A percentile compares a stretch with the other conserved stretches of the same genome.
These are phyloP conservation scores for Penicillium canariense DNA, from an alignment of 495 filamentous ascomycete genomes.

Conservation along the genomic window DNA sequence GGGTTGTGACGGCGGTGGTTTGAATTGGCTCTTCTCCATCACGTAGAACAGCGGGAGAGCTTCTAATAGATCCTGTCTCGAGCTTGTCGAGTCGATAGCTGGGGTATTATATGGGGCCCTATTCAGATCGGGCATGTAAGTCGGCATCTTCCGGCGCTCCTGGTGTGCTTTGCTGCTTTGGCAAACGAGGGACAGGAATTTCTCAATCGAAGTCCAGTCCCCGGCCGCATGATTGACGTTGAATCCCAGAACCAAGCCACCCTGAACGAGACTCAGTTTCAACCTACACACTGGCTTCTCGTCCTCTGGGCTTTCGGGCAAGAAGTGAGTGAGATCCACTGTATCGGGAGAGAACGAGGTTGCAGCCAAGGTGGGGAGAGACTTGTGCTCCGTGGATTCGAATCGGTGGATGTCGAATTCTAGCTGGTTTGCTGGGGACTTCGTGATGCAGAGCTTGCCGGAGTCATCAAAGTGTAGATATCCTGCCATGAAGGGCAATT, in stretches of 20 bases:
- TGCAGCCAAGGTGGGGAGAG: slow-evolving; percentile 14
- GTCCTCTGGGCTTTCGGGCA: slow-evolving; percentile 9
- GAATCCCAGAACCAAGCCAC: slow-evolving; percentile 23
- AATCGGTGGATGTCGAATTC: slow-evolving; percentile 17
- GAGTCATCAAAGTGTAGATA: slow-evolving; percentile 12
- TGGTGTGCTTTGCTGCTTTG: slow-evolving; percentile 21
- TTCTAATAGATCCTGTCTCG: slow-evolving; percentile 12
- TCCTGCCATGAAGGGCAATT: slow-evolving; percentile 27
- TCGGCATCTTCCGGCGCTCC: slow-evolving; percentile 13
- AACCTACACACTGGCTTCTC: slow-evolving; percentile 20
- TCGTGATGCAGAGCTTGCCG: slow-evolving; percentile 20
- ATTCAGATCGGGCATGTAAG: slow-evolving; percentile 21
- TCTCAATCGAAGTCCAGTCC: slow-evolving; percentile 29
- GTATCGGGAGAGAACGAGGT: slow-evolving; percentile 17
- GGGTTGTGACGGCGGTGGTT: slow-evolving; percentile 6
- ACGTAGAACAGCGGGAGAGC: slow-evolving; percentile 15
- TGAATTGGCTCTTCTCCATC: slow-evolving; percentile 18
- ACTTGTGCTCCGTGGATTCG: slow-evolving; percentile 7
- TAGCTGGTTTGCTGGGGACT: slow-evolving; percentile 6
- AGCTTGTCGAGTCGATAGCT: background rate
- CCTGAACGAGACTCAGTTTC: slow-evolving; percentile 24
- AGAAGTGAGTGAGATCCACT: slow-evolving; percentile 10
- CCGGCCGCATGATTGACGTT: slow-evolving; percentile 22
- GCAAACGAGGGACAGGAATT: slow-evolving; percentile 25
- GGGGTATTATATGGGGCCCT: slow-evolving; percentile 19